Conservation (phyloP, 257 asterid species). For the Przewalskia tangutica region DNA sequence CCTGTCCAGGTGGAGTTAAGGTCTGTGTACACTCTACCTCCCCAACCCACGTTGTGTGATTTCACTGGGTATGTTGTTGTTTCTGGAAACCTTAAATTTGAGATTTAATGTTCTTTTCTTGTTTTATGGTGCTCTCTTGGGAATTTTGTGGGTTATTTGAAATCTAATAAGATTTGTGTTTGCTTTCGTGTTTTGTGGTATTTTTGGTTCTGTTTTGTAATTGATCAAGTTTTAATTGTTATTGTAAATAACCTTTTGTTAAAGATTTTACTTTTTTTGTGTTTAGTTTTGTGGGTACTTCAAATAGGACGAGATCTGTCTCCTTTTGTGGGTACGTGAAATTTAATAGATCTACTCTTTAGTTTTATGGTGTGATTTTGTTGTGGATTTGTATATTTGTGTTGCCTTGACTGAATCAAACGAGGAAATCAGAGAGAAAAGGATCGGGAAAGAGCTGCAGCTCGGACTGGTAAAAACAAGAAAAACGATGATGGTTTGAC, state of each 20-base stretch:
- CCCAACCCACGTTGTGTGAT: no score
- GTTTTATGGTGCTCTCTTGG: background rate
- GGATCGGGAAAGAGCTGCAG: slow-evolving; percentile 72
- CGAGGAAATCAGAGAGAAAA: slow-evolving; percentile 81
- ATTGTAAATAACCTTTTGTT: background rate
- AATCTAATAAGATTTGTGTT: background rate
- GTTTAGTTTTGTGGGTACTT: background rate
- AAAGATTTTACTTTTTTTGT: background rate
- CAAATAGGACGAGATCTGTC: background rate
- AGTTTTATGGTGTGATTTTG: background rate
- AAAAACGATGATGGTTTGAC: slow-evolving; percentile 48
- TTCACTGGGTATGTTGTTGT: no score
- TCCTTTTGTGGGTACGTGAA: background rate
- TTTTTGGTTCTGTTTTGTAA: background rate
- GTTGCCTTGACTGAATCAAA: slow-evolving; percentile 46
- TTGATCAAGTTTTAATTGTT: background rate
- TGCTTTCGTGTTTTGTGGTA: background rate
- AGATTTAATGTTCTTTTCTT: background rate
- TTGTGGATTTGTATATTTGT: background rate
- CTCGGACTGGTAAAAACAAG: slow-evolving; percentile 36
- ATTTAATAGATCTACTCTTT: background rate
- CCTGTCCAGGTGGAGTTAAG: no score
- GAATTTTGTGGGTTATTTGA: background rate
- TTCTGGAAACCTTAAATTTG: background rate
- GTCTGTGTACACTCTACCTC: no score